phyloP scores from a whole-genome alignment of 2,329 filamentous ascomycete genomes.

The Trichoderma lentiforme region DNA sequence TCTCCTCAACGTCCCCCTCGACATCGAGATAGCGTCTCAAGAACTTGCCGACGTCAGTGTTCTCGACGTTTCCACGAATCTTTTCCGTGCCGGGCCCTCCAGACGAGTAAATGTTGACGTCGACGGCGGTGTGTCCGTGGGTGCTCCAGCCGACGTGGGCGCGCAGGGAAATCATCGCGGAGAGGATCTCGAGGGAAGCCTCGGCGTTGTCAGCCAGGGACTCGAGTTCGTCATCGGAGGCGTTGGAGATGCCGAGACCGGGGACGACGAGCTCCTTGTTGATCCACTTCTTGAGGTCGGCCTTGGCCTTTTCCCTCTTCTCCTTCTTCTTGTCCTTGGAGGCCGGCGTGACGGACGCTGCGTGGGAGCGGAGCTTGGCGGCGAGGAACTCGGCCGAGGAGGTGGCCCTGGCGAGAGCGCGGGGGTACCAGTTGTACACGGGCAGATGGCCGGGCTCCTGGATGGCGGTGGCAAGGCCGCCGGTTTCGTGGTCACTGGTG shows the following conservation, averaged over 20 bases:
- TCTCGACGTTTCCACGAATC: constrained; percentile 85
- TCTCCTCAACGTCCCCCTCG: constrained; percentile 60
- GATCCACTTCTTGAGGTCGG: constrained; percentile 61
- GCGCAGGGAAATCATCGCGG: constrained; percentile 81
- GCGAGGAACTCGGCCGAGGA: constrained; percentile 72
- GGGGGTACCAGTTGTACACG: constrained; percentile 74
- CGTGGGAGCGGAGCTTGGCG: constrained; percentile 57
- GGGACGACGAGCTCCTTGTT: constrained; percentile 62
- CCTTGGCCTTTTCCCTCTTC: constrained; percentile 20
- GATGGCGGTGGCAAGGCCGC: constrained; percentile 77
- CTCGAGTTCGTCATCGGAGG: constrained; percentile 66
- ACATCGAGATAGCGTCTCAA: constrained; percentile 74
- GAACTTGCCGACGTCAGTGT: constrained; percentile 86
- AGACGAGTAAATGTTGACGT: constrained; percentile 94
- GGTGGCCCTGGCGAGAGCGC: constrained; percentile 71
- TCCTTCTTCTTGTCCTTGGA: neutral
- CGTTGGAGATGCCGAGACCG: constrained; percentile 74
- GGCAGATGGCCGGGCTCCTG: constrained; percentile 55
- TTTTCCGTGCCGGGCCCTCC: constrained; percentile 60
- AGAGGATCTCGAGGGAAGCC: constrained; percentile 58
- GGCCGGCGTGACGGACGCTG: constrained; percentile 40
- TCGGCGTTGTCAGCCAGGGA: constrained; percentile 58
- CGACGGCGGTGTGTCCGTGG: constrained; percentile 87
- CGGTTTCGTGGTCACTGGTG: constrained; percentile 96
- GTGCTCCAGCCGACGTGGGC: constrained; percentile 92